Evolutionary conservation across 1,284 basidiomycete genomes (phyloP), one percentile per base, ranked within the genome.

Genomic region (Rhodotorula mucilaginosa): DNA sequence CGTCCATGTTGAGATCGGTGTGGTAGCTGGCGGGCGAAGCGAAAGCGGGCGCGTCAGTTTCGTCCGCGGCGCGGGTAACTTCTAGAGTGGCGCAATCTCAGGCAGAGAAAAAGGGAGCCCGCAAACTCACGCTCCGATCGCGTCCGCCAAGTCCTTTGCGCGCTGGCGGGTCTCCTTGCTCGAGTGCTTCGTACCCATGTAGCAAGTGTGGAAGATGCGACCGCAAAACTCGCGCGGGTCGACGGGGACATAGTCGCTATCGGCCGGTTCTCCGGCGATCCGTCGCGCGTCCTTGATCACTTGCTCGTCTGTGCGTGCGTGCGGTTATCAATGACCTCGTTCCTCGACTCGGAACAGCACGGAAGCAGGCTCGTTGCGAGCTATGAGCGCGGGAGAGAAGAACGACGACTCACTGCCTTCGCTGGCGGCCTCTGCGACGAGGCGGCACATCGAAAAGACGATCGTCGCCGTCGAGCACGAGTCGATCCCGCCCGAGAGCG

Each of bases 161-260:
- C 96, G 86, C 73, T 85, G 83, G 19, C 94, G 85, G 13, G 97
- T 99, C 76, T 97, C 96, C 2, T 82, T 81, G 74, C 89, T 92
- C 16, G 93, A 97, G 81, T 99, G 96, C 81, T 95, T 91, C 0
- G 96, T 99, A 18, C 96, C 96, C 97, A 99, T 99, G 82, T 97
- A 99, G 82, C 93, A 97, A 0, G 96, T 97, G 80, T 98, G 93
- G 84, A 99, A 97, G 70, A 98, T 88, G 47, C 93, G 86, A 68
- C 84, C 85, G 60, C 88, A 88, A 76, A 98, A 93, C 79, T 98
- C 97, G 69, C 86, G 87, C 1, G 95, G 88, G 79, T 97, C 92
- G 0, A 86, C 85, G 1, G 96, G 97, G 34, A 92, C 79, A 81
- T 97, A 99, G 0, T 81, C 82, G 7, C 92, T 94, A 62, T 89